These are phyloP conservation scores for Apodospora peruviana DNA, from an alignment of 495 filamentous ascomycete genomes.

Conservation along the genomic window DNA sequence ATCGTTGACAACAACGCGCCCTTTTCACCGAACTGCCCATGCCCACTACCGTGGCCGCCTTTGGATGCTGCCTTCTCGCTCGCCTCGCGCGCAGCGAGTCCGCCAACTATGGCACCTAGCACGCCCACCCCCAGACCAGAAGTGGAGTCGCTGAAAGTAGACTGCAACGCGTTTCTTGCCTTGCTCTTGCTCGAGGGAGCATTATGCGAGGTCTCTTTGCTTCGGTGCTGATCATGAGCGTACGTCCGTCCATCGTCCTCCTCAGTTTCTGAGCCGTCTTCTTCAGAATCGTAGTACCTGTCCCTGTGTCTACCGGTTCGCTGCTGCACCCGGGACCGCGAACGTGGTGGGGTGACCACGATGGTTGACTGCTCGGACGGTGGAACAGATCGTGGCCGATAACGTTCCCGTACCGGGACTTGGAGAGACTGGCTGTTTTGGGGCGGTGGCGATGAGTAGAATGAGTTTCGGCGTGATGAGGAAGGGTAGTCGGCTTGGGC, in stretches of 20 bases:
- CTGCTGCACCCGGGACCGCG: neutral
- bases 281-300: neutral
- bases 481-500: neutral
- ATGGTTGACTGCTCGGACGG: neutral
- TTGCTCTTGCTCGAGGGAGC: constrained; percentile 15
- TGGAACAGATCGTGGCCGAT: constrained; percentile 3
- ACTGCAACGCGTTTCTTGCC: constrained; percentile 23
- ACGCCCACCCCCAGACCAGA: constrained; percentile 37
- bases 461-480: constrained; percentile 11
- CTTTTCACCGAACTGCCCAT: constrained; percentile 6
- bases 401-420: neutral
- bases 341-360: neutral
- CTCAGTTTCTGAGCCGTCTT: too few relatives aligned
- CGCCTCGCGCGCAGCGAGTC: constrained; percentile 35
- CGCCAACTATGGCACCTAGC: constrained; percentile 40
- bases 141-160: constrained; percentile 30
- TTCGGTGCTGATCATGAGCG: neutral
- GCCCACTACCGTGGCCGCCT: neutral
- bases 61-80: constrained; percentile 18
- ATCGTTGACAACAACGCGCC: constrained; percentile 31
- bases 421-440: neutral
- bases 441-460: constrained; percentile 6
- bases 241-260: too few relatives aligned
- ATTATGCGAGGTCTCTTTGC: neutral
- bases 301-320: neutral